Percentiles rank a stretch among this genome's conserved stretches.
Conservation (phyloP, 805 yeast species). For the Teunomyces kruisii region DNA sequence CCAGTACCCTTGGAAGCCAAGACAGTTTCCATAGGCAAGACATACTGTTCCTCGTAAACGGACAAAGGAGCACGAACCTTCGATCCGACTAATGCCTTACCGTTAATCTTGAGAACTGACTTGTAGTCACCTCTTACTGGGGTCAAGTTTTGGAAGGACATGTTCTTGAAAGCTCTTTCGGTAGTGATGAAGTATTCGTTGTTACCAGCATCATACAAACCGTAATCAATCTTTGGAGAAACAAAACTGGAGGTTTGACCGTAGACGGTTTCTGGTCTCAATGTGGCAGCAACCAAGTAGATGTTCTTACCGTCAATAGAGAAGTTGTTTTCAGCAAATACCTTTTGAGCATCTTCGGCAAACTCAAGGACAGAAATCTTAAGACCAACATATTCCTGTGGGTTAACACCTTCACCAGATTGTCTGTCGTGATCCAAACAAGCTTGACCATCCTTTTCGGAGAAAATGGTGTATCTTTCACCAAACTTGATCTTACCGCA, state of each 20-base stretch:
- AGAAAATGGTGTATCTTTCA: slow-evolving; percentile 95
- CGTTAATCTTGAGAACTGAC: slow-evolving; percentile 60
- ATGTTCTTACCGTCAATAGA: slow-evolving; percentile 58
- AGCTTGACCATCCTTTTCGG: slow-evolving; percentile 98
- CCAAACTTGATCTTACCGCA: slow-evolving; percentile 94
- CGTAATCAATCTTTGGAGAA: slow-evolving; percentile 90
- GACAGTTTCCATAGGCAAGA: slow-evolving; percentile 97
- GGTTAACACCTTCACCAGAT: slow-evolving; percentile 94
- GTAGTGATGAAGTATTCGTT: slow-evolving; percentile 77
- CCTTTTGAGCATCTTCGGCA: slow-evolving; percentile 54
- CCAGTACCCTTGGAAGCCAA: slow-evolving; percentile 96
- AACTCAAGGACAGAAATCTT: slow-evolving; percentile 74
- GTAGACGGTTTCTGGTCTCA: slow-evolving; percentile 98
- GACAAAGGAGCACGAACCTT: slow-evolving; percentile 85
- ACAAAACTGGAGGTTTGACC: slow-evolving; percentile 99
- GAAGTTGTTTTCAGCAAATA: slow-evolving; percentile 50
- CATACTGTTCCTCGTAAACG: slow-evolving; percentile 64
- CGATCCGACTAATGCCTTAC: slow-evolving; percentile 80
- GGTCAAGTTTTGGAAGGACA: slow-evolving; percentile 91
- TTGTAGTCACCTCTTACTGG: slow-evolving; percentile 80
- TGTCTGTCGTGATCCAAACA: slow-evolving; percentile 99
- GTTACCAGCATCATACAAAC: slow-evolving; percentile 82
- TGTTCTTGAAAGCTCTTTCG: slow-evolving; percentile 94
- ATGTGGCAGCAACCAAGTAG: slow-evolving; percentile 90
- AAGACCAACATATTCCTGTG: slow-evolving; percentile 94